Percentiles rank a stretch among this genome's conserved stretches.
phyloP scores from a whole-genome alignment of 208 protist species.

The Lotmaria passim region DNA sequence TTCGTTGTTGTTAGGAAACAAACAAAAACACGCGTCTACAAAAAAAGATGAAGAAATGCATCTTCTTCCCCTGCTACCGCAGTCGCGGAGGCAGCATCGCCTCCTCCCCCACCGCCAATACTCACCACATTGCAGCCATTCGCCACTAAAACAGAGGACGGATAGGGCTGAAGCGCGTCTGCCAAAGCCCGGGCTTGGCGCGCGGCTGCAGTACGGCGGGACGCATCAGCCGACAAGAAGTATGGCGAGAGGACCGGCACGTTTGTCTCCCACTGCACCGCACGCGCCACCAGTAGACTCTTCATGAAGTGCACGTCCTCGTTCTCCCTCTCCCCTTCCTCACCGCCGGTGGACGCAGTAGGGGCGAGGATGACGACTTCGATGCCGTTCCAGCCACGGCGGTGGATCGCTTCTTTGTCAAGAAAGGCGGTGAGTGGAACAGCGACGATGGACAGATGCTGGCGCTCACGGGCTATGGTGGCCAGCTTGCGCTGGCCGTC shows the following conservation, averaged over 20 bases:
- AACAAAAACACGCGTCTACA: conserved; percentile 7
- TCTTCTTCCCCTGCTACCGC: neutral
- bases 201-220: neutral
- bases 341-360: neutral
- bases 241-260: too few species aligned
- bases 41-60: conserved; percentile 6
- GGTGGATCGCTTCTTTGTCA: conserved; percentile 13
- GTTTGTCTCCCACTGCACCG: neutral
- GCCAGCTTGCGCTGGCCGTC: conserved; percentile 47
- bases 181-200: conserved; percentile 1
- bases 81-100: too few species aligned
- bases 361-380: conserved; percentile 54
- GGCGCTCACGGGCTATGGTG: conserved; percentile 25
- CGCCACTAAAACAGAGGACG: neutral
- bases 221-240: too few species aligned
- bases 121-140: neutral
- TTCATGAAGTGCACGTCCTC: neutral
- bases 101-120: neutral
- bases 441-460: conserved; percentile 37
- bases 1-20: too few species aligned
- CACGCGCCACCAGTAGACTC: neutral
- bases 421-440: conserved; percentile 50
- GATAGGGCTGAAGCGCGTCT: neutral
- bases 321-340: neutral
- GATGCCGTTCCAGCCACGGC: conserved; percentile 45